Evolutionary conservation across 1,284 basidiomycete species (phyloP).

Genomic region (Bjerkandera adusta): DNA sequence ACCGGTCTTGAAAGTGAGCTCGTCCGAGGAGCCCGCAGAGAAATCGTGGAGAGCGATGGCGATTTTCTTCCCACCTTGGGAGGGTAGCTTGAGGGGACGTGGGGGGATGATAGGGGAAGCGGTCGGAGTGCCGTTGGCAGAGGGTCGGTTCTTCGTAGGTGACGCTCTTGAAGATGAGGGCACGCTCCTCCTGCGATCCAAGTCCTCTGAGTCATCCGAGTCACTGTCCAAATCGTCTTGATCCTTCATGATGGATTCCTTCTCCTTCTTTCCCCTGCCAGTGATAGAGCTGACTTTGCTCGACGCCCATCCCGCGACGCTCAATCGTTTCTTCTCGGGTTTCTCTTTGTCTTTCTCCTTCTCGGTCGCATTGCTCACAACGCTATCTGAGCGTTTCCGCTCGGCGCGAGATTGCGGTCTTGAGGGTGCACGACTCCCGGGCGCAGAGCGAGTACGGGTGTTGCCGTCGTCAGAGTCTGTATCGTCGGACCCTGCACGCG

Average conservation of each 20-base stretch:
- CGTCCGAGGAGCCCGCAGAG: slow-evolving; percentile 61
- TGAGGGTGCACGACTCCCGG: slow-evolving; percentile 52
- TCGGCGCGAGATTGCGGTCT: slow-evolving; percentile 54
- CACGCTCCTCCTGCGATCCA: slow-evolving; percentile 21
- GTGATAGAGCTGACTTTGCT: slow-evolving; percentile 59
- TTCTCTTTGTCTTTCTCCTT: slow-evolving; percentile 13
- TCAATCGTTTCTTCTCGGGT: slow-evolving; percentile 34
- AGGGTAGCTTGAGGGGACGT: slow-evolving; percentile 40
- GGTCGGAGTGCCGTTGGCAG: slow-evolving; percentile 19
- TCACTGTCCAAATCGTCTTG: slow-evolving; percentile 17
- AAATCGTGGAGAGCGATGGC: slow-evolving; percentile 77
- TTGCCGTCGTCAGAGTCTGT: slow-evolving; percentile 17
- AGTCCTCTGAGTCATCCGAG: slow-evolving; percentile 37
- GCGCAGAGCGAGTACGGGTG: slow-evolving; percentile 26
- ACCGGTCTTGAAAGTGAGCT: slow-evolving; percentile 70
- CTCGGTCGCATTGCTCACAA: slow-evolving; percentile 31
- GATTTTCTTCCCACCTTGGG: slow-evolving; percentile 44
- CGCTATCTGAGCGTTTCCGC: slow-evolving; percentile 60
- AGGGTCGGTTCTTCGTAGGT: slow-evolving; percentile 34
- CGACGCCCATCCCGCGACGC: slow-evolving; percentile 65
- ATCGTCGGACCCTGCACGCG: slow-evolving; percentile 15
- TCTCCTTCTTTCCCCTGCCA: slow-evolving; percentile 58
- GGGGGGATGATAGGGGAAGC: slow-evolving; percentile 39
- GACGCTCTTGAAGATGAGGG: slow-evolving; percentile 28
- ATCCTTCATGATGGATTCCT: slow-evolving; percentile 23